Base-by-base conservation (phyloP, 495 filamentous ascomycete species). In the Recurvomyces mirabilis region DNA sequence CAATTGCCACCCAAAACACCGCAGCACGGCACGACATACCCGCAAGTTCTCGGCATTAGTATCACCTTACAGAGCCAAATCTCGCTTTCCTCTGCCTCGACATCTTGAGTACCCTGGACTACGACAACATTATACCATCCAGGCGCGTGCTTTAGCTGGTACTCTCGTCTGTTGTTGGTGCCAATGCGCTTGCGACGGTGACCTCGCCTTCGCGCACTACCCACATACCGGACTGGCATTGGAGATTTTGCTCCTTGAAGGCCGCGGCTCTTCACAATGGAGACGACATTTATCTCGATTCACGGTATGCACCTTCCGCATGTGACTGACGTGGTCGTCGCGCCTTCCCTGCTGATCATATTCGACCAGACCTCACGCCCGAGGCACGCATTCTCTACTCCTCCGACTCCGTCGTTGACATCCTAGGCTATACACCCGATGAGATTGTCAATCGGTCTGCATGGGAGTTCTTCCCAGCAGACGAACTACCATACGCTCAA, bases 261-360 rank as follows among this genome's bases (percentile, higher is more conserved):
- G 42, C 21, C 30, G 15, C 2, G 10, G n/a, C 6, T 10, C n/a
- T n/a, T 22, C 28, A 52, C 4, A 14, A 91, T 91, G 85, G 86
- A 91, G 65, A 84, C 82, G 51, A 93, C 86, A 32, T 93, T 93
- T 67, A 93, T 93, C 67, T 86, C 86, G 49, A 93, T 93, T 52
- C 86, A 93, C 64, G 85, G 87, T 78, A 63, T 12, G 4, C n/a
- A 26, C 33, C 43, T 28, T 20, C 23, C 15, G n/a, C 31, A 6
- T 14, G 2, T 19, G 5, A 35, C 35, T 23, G 10, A n/a, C n/a
- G n/a, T n/a, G n/a, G n/a, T 7, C 9, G 14, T 14, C 36, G 10
- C 12, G 5, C 14, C 18, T 10, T 19, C 15, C 36, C 23, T 10
- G 35, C 35, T 38, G 18, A 38, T 20, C 12, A 18, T 7, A 19